A percentile compares a stretch with the other conserved stretches of the same genome.
Conservation (phyloP, 805 yeast species). For the Yarrowia sp. region DNA sequence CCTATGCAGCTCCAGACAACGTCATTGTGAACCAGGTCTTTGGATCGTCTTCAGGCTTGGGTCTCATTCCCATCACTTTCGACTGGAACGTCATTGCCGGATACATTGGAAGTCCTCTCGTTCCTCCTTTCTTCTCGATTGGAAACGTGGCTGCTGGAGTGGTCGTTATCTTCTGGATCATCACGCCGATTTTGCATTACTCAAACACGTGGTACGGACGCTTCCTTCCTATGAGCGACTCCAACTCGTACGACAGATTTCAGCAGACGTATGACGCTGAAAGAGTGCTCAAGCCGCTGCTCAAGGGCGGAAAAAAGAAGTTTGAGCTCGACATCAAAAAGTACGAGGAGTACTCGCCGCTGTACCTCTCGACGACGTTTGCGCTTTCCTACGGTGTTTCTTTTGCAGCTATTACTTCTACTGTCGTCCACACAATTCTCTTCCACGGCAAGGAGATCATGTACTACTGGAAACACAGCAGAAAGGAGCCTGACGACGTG, state of each 20-base stretch:
- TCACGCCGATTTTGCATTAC: slow-evolving; percentile 53
- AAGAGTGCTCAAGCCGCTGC: slow-evolving; percentile 44
- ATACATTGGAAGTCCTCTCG: slow-evolving; percentile 59
- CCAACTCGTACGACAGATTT: slow-evolving; percentile 51
- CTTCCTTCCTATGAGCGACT: slow-evolving; percentile 55
- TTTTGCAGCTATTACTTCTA: slow-evolving; percentile 63
- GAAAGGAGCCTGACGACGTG: slow-evolving; percentile 48
- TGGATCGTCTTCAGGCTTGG: slow-evolving; percentile 61
- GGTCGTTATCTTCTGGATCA: slow-evolving; percentile 52
- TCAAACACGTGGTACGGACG: slow-evolving; percentile 58
- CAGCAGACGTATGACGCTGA: slow-evolving; percentile 51
- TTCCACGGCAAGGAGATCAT: slow-evolving; percentile 58
- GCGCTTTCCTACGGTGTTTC: slow-evolving; percentile 59
- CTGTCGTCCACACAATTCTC: slow-evolving; percentile 55
- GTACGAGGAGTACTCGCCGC: slow-evolving; percentile 61
- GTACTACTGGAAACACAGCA: slow-evolving; percentile 47
- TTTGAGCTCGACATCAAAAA: slow-evolving; percentile 46
- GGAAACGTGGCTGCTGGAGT: slow-evolving; percentile 48
- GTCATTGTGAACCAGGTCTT: slow-evolving; percentile 62
- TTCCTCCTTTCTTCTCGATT: slow-evolving; percentile 55
- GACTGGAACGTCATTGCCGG: slow-evolving; percentile 65
- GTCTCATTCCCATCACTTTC: slow-evolving; percentile 62
- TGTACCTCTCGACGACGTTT: slow-evolving; percentile 57
- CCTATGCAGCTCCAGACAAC: slow-evolving; percentile 63
- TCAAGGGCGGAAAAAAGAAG: background rate